phyloP scores from a whole-genome alignment of 1,139 yeast species.

The Yamadazyma atlantica region DNA sequence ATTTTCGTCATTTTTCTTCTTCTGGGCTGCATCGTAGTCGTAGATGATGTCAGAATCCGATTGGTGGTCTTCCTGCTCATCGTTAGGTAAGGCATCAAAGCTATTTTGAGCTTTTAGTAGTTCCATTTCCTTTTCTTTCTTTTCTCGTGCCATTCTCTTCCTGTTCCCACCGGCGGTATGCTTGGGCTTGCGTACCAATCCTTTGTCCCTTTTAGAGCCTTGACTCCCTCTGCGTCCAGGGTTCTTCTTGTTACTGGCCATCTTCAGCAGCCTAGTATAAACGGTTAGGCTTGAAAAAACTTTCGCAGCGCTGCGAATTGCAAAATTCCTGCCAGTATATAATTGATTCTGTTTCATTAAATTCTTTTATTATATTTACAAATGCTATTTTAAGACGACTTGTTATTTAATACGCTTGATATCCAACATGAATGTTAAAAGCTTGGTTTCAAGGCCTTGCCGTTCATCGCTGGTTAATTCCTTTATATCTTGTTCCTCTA shows the following conservation, averaged over 20 bases:
- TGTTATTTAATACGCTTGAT: slow-evolving; percentile 19
- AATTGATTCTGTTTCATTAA: neutral
- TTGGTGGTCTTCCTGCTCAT: slow-evolving; percentile 12
- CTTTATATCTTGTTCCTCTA: slow-evolving; percentile 19
- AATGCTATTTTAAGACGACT: neutral
- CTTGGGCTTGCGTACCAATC: no score
- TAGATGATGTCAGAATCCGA: slow-evolving; percentile 20
- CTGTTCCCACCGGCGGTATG: slow-evolving; percentile 20
- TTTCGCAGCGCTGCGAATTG: neutral
- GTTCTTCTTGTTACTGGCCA: slow-evolving; percentile 21
- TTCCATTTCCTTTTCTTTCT: slow-evolving; percentile 5
- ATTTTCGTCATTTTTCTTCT: slow-evolving; percentile 3
- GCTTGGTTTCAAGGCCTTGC: slow-evolving; percentile 30
- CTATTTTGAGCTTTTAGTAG: slow-evolving; percentile 18
- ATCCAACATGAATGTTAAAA: slow-evolving; percentile 33
- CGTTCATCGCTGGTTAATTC: slow-evolving; percentile 19
- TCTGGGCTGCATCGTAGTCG: slow-evolving; percentile 12
- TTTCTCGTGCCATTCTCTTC: slow-evolving; percentile 9
- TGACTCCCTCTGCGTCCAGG: slow-evolving; percentile 14
- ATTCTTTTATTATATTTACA: slow-evolving; percentile 2
- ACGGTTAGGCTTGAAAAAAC: no score
- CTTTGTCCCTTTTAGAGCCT: no score
- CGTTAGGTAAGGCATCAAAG: slow-evolving; percentile 18
- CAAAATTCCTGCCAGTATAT: neutral
- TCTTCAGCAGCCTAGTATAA: no score